These are phyloP conservation scores for Leucosporidium scottii DNA, from an alignment of 768 basidiomycete species.

Conservation along the genomic window DNA sequence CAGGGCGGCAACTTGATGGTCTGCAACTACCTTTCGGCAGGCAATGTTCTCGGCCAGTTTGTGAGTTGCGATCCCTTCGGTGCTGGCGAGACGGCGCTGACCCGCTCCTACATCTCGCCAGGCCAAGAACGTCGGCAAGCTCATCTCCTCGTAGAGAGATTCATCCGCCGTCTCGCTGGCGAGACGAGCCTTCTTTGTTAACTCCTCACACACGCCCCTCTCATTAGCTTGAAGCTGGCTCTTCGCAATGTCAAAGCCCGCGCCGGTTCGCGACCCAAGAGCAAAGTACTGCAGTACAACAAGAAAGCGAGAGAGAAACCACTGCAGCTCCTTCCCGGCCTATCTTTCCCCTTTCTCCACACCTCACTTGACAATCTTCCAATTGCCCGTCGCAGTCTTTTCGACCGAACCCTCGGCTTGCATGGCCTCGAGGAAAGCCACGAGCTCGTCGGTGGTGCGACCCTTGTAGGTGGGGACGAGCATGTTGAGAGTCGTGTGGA, in stretches of 20 bases:
- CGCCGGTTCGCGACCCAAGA: too few relatives aligned
- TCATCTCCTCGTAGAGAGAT: too few relatives aligned
- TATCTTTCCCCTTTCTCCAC: too few relatives aligned
- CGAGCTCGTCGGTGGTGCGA: conserved; percentile 68
- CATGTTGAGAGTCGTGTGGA: conserved; percentile 72
- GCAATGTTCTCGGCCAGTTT: neutral
- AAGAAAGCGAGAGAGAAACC: neutral
- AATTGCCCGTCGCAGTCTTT: conserved; percentile 13
- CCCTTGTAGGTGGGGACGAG: conserved; percentile 72
- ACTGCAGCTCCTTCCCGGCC: neutral
- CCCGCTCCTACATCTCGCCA: too few relatives aligned
- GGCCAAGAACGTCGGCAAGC: too few relatives aligned
- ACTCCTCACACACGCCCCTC: too few relatives aligned
- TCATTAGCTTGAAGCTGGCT: too few relatives aligned
- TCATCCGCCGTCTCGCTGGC: too few relatives aligned
- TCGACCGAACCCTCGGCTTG: conserved; percentile 65
- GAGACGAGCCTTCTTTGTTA: too few relatives aligned
- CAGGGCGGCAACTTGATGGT: neutral
- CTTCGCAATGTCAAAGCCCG: too few relatives aligned
- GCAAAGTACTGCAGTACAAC: neutral
- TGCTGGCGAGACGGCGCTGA: too few relatives aligned
- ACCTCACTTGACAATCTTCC: conserved; percentile 27
- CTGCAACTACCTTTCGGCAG: neutral
- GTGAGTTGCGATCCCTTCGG: neutral
- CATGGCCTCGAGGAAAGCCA: conserved; percentile 70